Percentiles rank a stretch among this genome's conserved stretches.
Conservation (phyloP, 2,329 filamentous ascomycete species). For the Aureobasidium sp. region DNA sequence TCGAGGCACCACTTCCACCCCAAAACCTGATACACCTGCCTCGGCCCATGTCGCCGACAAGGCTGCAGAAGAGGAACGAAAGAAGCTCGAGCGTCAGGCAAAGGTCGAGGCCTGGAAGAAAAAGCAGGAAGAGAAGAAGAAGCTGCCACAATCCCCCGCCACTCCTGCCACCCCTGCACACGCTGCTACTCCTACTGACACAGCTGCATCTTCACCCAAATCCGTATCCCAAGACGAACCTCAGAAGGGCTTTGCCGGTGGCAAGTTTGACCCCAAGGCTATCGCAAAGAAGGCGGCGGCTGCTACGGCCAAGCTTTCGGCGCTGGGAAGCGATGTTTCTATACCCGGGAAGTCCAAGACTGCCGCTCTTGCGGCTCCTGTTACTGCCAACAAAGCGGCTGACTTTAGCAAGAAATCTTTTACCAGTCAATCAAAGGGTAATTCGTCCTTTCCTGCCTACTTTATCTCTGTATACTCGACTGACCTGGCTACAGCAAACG, state of each 20-base stretch:
- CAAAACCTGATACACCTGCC: constrained; percentile 28
- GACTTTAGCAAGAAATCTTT: constrained; percentile 14
- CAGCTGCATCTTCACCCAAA: constrained; percentile 13
- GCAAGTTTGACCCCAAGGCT: constrained; percentile 77
- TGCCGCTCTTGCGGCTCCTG: constrained; percentile 31
- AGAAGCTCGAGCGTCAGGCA: constrained; percentile 59
- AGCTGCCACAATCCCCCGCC: constrained; percentile 37
- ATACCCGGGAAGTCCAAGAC: constrained; percentile 41
- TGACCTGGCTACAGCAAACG: neutral
- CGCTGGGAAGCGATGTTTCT: constrained; percentile 49
- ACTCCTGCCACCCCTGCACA: constrained; percentile 11
- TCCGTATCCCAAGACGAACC: constrained; percentile 33
- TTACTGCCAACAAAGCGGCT: constrained; percentile 28
- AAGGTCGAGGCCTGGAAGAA: constrained; percentile 89
- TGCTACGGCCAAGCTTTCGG: constrained; percentile 41
- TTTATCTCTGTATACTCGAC: neutral
- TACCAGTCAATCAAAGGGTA: constrained; percentile 1
- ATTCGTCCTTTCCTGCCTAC: neutral
- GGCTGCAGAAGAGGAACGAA: constrained; percentile 58
- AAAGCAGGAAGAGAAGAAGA: constrained; percentile 69
- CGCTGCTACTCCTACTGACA: constrained; percentile 18
- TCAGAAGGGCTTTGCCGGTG: constrained; percentile 55
- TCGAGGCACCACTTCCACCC: constrained; percentile 40
- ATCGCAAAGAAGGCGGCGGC: constrained; percentile 71
- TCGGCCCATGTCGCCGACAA: constrained; percentile 30